A percentile compares a stretch with the other conserved stretches of the same genome.
Evolutionary conservation across 2,329 filamentous ascomycete genomes (phyloP).

Genomic region (Akanthomyces lecanii): DNA sequence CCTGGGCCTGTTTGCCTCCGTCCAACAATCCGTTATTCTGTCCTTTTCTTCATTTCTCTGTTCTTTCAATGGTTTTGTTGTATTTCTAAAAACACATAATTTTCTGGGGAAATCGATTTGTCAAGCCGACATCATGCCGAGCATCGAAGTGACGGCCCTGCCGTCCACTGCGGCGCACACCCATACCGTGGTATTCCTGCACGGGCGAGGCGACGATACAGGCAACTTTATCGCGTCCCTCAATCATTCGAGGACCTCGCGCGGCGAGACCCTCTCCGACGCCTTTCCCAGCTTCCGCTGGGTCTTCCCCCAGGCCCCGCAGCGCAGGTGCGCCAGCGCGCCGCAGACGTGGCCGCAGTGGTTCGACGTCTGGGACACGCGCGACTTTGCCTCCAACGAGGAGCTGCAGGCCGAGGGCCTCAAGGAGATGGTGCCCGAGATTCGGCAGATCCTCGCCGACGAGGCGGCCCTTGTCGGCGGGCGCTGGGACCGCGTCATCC

Average conservation of each 20-base stretch:
- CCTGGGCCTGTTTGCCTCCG: no score
- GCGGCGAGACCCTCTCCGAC: constrained; percentile 31
- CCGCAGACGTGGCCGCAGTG: constrained; percentile 37
- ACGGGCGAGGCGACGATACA: constrained; percentile 41
- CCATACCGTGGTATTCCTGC: constrained; percentile 43
- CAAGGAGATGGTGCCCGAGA: constrained; percentile 31
- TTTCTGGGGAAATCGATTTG: no score
- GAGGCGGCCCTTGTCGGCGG: constrained; percentile 36
- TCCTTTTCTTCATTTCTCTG: no score
- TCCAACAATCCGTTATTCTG: no score
- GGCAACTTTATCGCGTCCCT: constrained; percentile 31
- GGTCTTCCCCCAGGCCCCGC: constrained; percentile 44
- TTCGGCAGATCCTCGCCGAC: constrained; percentile 30
- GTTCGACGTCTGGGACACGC: constrained; percentile 48
- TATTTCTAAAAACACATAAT: neutral
- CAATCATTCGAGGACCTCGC: constrained; percentile 28
- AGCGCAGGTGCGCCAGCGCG: constrained; percentile 21
- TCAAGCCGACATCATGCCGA: neutral
- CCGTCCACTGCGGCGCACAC: constrained; percentile 26
- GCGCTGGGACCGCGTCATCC: constrained; percentile 35
- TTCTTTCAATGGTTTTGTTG: neutral
- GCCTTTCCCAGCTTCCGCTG: constrained; percentile 44
- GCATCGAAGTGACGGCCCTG: neutral
- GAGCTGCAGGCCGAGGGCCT: constrained; percentile 40
- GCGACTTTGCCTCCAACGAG: constrained; percentile 37